Conservation (phyloP, 371 early-diverging fungal genomes). For the Apophysomyces trapeziformis region DNA sequence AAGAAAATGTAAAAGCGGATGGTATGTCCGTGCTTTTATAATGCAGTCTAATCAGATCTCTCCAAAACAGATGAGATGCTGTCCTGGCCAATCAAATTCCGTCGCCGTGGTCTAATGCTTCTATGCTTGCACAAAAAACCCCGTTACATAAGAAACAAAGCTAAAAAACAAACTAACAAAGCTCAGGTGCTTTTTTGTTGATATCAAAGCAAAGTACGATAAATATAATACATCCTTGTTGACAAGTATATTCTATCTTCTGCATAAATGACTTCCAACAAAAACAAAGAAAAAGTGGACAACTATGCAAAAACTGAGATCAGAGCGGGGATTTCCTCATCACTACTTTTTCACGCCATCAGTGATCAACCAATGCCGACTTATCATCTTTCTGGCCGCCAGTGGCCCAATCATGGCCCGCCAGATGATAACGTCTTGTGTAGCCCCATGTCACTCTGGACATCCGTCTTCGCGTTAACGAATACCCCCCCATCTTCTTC, state of each 20-base stretch:
- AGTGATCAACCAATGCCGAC: constrained; percentile 3
- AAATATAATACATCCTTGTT: too few species aligned
- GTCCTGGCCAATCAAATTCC: constrained; percentile 4
- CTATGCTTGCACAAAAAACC: not conserved
- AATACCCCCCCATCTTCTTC: too few species aligned
- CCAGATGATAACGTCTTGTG: constrained; percentile 6
- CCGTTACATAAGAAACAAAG: too few species aligned
- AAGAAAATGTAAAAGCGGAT: constrained; percentile 6
- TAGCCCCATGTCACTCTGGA: not conserved
- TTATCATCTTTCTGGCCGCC: not conserved
- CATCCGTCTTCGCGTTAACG: too few species aligned
- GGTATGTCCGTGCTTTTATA: not conserved
- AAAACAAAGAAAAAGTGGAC: not conserved
- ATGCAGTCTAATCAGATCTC: constrained; percentile 4
- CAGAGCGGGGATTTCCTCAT: not conserved
- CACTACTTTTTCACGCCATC: constrained; percentile 1
- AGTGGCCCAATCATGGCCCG: not conserved
- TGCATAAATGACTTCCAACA: not conserved
- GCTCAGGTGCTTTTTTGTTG: too few species aligned
- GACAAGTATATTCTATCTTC: too few species aligned
- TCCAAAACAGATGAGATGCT: constrained; percentile 5
- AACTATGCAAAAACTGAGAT: not conserved
- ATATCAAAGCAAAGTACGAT: too few species aligned
- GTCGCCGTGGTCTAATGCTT: not conserved
- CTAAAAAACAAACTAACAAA: too few species aligned